A percentile compares a stretch with the other conserved stretches of the same genome.
These are phyloP conservation scores for Prunus padus DNA, from an alignment of 306 rosid species.

Conservation along the genomic window DNA sequence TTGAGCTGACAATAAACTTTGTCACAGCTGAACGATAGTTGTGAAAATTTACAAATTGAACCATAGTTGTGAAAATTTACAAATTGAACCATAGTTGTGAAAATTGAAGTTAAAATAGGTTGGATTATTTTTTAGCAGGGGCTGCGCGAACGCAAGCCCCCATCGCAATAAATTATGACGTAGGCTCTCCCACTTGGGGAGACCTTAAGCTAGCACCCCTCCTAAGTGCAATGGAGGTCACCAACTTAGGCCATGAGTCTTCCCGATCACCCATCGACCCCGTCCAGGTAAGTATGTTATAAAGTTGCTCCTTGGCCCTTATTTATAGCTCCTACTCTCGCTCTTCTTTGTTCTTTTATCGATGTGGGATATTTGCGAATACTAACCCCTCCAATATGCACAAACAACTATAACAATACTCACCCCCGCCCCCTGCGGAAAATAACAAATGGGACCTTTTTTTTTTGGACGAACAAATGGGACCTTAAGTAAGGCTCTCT, in stretches of 20 bases:
- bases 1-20: no score
- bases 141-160: conserved; percentile 68
- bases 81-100: no score
- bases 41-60: no score
- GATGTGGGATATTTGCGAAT: conserved; percentile 10
- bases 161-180: conserved; percentile 53
- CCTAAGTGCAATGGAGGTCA: conserved; percentile 56
- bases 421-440: neutral
- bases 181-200: conserved; percentile 45
- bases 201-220: conserved; percentile 57
- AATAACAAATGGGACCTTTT: no score
- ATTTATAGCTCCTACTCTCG: neutral
- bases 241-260: conserved; percentile 45
- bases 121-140: conserved; percentile 14
- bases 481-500: no score
- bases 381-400: neutral
- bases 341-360: neutral
- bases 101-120: no score
- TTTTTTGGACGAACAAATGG: no score
- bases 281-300: conserved; percentile 51
- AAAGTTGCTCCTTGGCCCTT: accelerated
- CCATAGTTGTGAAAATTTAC: no score
- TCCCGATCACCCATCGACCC: conserved; percentile 45
- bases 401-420: neutral
- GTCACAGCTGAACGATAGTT: no score